Percentiles rank a stretch among this genome's conserved stretches.
These are phyloP conservation scores for Berkeleyomyces basicola DNA, from an alignment of 2,329 filamentous ascomycete genomes.

Conservation along the genomic window DNA sequence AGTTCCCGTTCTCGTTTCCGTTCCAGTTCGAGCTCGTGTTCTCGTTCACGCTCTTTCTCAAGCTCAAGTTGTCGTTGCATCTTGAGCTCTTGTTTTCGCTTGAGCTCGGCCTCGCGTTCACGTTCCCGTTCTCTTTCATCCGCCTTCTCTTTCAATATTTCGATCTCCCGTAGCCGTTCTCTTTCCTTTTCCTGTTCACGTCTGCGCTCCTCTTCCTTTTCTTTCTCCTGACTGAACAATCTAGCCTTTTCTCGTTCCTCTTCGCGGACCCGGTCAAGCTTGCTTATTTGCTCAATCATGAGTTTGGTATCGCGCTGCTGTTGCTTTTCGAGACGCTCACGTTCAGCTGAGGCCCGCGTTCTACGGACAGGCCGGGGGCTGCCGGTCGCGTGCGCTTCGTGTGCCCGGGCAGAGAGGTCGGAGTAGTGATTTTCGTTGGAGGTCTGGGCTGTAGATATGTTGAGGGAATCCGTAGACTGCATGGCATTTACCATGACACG, in stretches of 20 bases:
- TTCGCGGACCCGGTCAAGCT: slow-evolving; percentile 49
- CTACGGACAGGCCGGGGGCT: slow-evolving; percentile 26
- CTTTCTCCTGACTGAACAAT: slow-evolving; percentile 40
- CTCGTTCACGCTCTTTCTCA: neutral
- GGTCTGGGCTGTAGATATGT: slow-evolving; percentile 17
- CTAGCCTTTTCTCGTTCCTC: slow-evolving; percentile 54
- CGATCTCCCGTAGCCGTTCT: slow-evolving; percentile 11
- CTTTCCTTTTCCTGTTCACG: slow-evolving; percentile 17
- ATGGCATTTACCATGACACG: slow-evolving; percentile 28
- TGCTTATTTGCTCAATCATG: slow-evolving; percentile 42
- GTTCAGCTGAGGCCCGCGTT: slow-evolving; percentile 42
- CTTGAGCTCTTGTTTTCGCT: neutral
- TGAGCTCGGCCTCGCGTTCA: neutral
- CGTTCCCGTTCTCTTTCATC: slow-evolving; percentile 6
- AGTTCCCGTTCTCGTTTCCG: slow-evolving; percentile 1
- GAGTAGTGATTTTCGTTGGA: slow-evolving; percentile 28
- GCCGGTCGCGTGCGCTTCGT: slow-evolving; percentile 17
- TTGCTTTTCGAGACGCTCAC: slow-evolving; percentile 48
- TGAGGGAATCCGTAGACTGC: slow-evolving; percentile 33
- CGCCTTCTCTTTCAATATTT: slow-evolving; percentile 3
- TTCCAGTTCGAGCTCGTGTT: neutral
- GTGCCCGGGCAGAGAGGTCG: slow-evolving; percentile 21
- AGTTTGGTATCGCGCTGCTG: slow-evolving; percentile 48
- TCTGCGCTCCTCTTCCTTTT: slow-evolving; percentile 30
- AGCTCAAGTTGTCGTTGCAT: neutral